phyloP scores from a whole-genome alignment of 345 rosid genomes.

The Linum lewisii region DNA sequence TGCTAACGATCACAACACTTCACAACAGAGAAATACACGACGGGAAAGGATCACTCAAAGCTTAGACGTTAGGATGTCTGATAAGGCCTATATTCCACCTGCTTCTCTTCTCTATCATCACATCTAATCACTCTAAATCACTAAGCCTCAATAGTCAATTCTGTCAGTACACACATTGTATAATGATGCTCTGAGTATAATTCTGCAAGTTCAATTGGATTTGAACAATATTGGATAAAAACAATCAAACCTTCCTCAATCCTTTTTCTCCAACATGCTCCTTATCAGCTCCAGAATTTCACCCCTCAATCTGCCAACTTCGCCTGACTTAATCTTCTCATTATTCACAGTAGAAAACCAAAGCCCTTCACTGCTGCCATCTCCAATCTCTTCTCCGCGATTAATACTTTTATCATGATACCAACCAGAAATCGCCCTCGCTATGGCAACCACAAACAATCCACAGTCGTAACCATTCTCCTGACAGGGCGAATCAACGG shows the following conservation, averaged over 20 bases:
- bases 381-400: background rate
- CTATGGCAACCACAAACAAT: slow-evolving; percentile 45
- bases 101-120: too few species aligned
- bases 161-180: too few species aligned
- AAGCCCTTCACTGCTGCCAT: slow-evolving; percentile 11
- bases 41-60: too few species aligned
- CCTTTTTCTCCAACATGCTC: slow-evolving; percentile 26
- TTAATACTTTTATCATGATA: slow-evolving; percentile 13
- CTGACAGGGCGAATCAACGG: slow-evolving; percentile 52
- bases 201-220: too few species aligned
- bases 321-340: slow-evolving; percentile 42
- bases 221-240: too few species aligned
- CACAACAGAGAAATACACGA: too few species aligned
- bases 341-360: slow-evolving; percentile 63
- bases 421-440: slow-evolving; percentile 53
- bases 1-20: too few species aligned
- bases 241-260: background rate
- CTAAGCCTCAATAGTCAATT: too few species aligned
- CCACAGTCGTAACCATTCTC: slow-evolving; percentile 71
- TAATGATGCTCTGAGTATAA: too few species aligned
- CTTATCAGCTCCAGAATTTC: slow-evolving; percentile 50
- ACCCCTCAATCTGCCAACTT: slow-evolving; percentile 35
- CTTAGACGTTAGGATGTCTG: too few species aligned
- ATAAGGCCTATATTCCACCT: too few species aligned
- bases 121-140: too few species aligned